Evolutionary conservation across 768 basidiomycete species (phyloP), one percentile per base, ranked within the genome.

Genomic region (Calocybe indica): DNA sequence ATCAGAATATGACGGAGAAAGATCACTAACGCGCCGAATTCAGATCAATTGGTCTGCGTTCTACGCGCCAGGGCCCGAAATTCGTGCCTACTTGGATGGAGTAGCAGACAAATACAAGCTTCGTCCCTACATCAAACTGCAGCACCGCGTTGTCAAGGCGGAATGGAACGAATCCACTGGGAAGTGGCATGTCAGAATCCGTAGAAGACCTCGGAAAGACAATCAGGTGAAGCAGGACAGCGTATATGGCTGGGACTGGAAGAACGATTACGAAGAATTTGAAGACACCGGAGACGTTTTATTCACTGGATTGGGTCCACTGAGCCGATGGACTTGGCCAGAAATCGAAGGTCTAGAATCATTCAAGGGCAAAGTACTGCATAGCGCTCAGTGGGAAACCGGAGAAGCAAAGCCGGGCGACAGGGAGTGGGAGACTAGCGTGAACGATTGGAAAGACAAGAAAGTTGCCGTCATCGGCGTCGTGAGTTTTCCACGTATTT

Each of bases 281-380:
- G 73, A 75, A 22, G 81, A 83, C 52, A 67, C 58, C 0, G 75
- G 73, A 1, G 82, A 85, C 49, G 65, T 84, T 0, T 66, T 85
- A 33, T 70, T 86, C 43, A 75, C 74, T 10, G 75, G 72, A n/a
- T 60, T 75, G 13, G 82, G 82, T 4, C 53, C 53, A 8, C 58
- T 83, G 39, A 80, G 76, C 42, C 62, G 78, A 6, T 85, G 82
- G 82, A 67, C 72, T 28, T 85, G 82, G 85, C 85, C 85, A 2
- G 73, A 81, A 38, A 83, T 86, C 38, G 59, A 67, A 7, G 83
- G 82, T 3, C 58, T 85, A 29, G 62, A 77, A 11, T 65, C 60
- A 6, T 87, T 81, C 62, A 64, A 73, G 50, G 85, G 85, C 4
- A 69, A 64, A 43, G 59, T 84, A 10, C 62, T 82, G 1, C 85